Evolutionary conservation across 106 monocot species (phyloP).

Genomic region (Gastrodia elata): DNA sequence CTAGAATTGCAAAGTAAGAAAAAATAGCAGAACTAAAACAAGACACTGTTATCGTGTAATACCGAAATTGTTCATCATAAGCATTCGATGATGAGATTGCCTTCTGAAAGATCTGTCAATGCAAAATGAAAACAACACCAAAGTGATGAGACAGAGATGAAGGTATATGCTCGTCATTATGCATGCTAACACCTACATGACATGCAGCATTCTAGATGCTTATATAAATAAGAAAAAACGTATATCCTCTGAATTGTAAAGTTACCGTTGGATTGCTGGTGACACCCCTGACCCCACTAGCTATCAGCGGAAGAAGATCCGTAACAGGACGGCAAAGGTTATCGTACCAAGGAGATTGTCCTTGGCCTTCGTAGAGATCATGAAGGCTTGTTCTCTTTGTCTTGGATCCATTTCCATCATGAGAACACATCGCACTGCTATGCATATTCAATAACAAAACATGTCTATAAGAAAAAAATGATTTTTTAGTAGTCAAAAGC

Average conservation of each 20-base stretch:
- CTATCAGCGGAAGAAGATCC: conserved; percentile 72
- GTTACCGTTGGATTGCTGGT: conserved; percentile 94
- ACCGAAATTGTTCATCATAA: conserved; percentile 95
- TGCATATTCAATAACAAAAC: neutral
- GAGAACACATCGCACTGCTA: conserved; percentile 45
- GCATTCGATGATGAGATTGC: conserved; percentile 87
- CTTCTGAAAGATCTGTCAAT: conserved; percentile 85
- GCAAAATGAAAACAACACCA: neutral
- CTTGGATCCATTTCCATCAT: conserved; percentile 59
- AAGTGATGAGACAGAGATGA: neutral
- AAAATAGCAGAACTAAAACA: neutral
- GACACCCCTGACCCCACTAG: conserved; percentile 81
- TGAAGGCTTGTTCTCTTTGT: conserved; percentile 64
- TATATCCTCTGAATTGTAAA: neutral
- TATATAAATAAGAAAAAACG: neutral
- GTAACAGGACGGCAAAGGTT: conserved; percentile 91
- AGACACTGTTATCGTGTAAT: neutral
- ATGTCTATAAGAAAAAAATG: neutral
- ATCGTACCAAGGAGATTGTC: conserved; percentile 97
- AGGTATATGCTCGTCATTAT: neutral
- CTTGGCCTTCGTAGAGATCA: conserved; percentile 76
- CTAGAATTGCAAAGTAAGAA: neutral
- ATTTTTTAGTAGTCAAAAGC: neutral
- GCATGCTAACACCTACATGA: neutral
- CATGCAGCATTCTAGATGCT: neutral